Evolutionary conservation across 2,329 filamentous ascomycete genomes (phyloP).

Genomic region (Epichloe amarillans): DNA sequence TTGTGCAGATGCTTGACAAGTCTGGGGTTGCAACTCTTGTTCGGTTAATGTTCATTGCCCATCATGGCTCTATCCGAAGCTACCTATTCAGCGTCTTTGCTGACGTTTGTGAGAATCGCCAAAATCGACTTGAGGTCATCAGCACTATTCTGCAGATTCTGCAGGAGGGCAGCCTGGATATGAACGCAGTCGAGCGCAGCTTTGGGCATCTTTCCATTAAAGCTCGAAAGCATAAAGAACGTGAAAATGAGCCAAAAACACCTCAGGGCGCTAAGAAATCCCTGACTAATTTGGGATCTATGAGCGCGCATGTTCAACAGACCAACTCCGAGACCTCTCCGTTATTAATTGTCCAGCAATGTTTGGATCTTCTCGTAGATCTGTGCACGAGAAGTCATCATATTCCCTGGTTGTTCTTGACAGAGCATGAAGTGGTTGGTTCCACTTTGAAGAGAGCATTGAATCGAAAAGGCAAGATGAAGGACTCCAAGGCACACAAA

Average conservation of each 20-base stretch:
- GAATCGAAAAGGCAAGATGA: constrained; percentile 75
- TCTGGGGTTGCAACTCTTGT: constrained; percentile 89
- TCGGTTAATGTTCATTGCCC: constrained; percentile 95
- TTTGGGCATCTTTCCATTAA: constrained; percentile 86
- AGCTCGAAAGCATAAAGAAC: constrained; percentile 66
- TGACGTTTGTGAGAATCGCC: constrained; percentile 90
- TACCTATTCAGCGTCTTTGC: constrained; percentile 79
- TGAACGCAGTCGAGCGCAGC: constrained; percentile 86
- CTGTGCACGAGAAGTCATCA: constrained; percentile 76
- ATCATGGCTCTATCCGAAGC: constrained; percentile 72
- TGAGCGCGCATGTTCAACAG: constrained; percentile 24
- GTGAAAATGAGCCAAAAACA: constrained; percentile 52
- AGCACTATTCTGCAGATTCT: constrained; percentile 85
- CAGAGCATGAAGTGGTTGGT: constrained; percentile 70
- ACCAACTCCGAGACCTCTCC: constrained; percentile 82
- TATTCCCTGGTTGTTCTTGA: constrained; percentile 78
- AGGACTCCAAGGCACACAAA: constrained; percentile 71
- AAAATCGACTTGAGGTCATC: constrained; percentile 87
- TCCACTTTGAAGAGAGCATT: constrained; percentile 63
- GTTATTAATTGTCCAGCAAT: constrained; percentile 90
- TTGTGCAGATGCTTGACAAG: constrained; percentile 95
- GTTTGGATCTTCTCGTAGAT: constrained; percentile 71
- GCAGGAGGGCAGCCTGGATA: constrained; percentile 88
- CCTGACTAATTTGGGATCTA: constrained; percentile 42
- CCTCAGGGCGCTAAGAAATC: constrained; percentile 69